Percentiles rank a stretch among this genome's conserved stretches.
These are phyloP conservation scores for Adansonia madagascariensis DNA, from an alignment of 441 rosid species.

Conservation along the genomic window DNA sequence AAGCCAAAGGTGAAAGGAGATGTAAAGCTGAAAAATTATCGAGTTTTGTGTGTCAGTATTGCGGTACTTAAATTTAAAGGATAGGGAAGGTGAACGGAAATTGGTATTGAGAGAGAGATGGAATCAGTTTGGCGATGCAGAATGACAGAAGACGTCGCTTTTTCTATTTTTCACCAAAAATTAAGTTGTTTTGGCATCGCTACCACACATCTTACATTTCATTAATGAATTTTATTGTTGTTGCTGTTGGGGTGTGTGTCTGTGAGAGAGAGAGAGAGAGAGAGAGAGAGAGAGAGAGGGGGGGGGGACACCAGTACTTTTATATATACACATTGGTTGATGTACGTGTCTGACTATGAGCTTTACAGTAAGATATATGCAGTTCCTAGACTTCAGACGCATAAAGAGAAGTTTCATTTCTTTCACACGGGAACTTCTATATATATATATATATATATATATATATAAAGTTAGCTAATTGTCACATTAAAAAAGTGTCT, in stretches of 20 bases:
- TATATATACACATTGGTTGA: too few species aligned
- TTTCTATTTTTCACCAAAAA: neutral
- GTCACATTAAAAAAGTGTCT: too few species aligned
- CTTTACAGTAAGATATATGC: too few species aligned
- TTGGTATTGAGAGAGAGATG: neutral
- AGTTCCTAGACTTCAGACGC: too few species aligned
- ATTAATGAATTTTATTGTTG: neutral
- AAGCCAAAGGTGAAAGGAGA: neutral
- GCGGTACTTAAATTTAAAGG: neutral
- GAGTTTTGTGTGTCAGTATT: neutral
- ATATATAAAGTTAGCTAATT: too few species aligned
- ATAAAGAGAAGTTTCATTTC: too few species aligned
- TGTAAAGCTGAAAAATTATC: neutral
- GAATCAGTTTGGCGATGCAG: neutral
- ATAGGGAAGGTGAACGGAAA: neutral
- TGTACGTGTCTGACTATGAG: neutral
- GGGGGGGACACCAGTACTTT: too few species aligned
- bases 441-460: too few species aligned
- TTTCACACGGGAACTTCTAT: too few species aligned
- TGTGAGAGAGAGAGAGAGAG: neutral
- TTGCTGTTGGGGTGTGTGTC: neutral
- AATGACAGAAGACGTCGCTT: neutral
- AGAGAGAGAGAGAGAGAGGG: too few species aligned
- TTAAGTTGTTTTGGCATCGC: neutral
- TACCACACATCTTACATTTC: neutral